A percentile compares a stretch with the other conserved stretches of the same genome.
These are phyloP conservation scores for Pleurotus eryngii DNA, from an alignment of 768 basidiomycete species.

Conservation along the genomic window DNA sequence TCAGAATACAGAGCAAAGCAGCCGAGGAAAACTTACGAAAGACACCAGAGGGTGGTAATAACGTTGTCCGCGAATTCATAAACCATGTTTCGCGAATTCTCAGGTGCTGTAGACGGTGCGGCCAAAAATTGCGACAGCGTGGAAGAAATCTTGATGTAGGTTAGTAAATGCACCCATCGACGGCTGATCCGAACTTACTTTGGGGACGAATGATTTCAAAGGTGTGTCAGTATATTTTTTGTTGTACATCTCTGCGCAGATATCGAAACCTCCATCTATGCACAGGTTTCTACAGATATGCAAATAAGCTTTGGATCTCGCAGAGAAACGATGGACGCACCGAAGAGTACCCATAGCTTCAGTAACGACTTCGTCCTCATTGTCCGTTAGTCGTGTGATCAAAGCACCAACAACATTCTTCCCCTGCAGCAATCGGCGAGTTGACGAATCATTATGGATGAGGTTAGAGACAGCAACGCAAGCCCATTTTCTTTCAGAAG, in stretches of 20 bases:
- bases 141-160: constrained; percentile 57
- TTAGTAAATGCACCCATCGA: neutral
- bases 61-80: constrained; percentile 91
- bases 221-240: constrained; percentile 85
- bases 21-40: constrained; percentile 65
- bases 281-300: constrained; percentile 70
- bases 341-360: constrained; percentile 88
- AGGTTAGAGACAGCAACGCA: constrained; percentile 95
- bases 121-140: constrained; percentile 67
- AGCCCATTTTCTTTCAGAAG: constrained; percentile 87
- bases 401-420: constrained; percentile 86
- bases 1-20: constrained; percentile 14
- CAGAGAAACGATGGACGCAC: constrained; percentile 36
- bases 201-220: constrained; percentile 71
- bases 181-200: constrained; percentile 40
- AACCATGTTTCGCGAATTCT: constrained; percentile 71
- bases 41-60: constrained; percentile 90
- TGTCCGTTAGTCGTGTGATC: constrained; percentile 85
- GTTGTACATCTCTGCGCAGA: constrained; percentile 97
- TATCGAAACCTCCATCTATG: constrained; percentile 93
- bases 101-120: constrained; percentile 57
- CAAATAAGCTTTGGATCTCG: constrained; percentile 7
- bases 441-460: constrained; percentile 93
- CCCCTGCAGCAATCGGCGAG: constrained; percentile 82
- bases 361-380: constrained; percentile 85